Conservation (phyloP, 306 rosid species). For the Cotoneaster glaucophyllus region DNA sequence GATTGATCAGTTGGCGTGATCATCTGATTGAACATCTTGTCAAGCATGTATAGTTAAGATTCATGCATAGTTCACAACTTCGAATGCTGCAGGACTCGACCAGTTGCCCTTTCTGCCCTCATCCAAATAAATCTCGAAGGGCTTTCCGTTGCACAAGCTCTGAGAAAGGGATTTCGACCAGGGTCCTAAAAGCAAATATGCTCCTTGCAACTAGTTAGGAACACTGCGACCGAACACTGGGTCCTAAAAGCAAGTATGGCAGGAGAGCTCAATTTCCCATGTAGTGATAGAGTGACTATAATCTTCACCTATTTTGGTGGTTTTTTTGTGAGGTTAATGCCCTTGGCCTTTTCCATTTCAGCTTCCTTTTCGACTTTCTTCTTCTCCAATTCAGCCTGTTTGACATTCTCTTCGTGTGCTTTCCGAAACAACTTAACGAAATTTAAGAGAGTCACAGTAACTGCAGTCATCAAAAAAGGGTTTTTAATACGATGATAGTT, state of each 20-base stretch:
- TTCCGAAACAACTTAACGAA: constrained; percentile 80
- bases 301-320: constrained; percentile 45
- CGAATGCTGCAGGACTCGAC: constrained; percentile 8
- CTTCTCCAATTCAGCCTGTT: constrained; percentile 86
- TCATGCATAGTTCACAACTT: neutral
- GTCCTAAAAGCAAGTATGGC: neutral
- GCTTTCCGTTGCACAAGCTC: constrained; percentile 21
- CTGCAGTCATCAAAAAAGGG: constrained; percentile 51
- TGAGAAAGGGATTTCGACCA: constrained; percentile 25
- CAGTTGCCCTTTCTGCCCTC: constrained; percentile 3
- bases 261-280: constrained; percentile 35
- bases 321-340: constrained; percentile 46
- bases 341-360: constrained; percentile 91
- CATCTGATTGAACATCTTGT: constrained; percentile 11
- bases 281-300: constrained; percentile 27
- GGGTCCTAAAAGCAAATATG: constrained; percentile 28
- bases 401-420: constrained; percentile 90
- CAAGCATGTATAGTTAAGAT: constrained; percentile 12
- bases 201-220: constrained; percentile 7
- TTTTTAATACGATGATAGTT: constrained; percentile 3
- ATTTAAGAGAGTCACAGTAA: constrained; percentile 69
- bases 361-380: constrained; percentile 88
- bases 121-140: constrained; percentile 8
- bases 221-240: constrained; percentile 30
- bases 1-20: constrained; percentile 9